Percentiles rank a stretch among this genome's conserved stretches.
phyloP scores from a whole-genome alignment of 2,329 filamentous ascomycete genomes.

The Trichoderma sp. region DNA sequence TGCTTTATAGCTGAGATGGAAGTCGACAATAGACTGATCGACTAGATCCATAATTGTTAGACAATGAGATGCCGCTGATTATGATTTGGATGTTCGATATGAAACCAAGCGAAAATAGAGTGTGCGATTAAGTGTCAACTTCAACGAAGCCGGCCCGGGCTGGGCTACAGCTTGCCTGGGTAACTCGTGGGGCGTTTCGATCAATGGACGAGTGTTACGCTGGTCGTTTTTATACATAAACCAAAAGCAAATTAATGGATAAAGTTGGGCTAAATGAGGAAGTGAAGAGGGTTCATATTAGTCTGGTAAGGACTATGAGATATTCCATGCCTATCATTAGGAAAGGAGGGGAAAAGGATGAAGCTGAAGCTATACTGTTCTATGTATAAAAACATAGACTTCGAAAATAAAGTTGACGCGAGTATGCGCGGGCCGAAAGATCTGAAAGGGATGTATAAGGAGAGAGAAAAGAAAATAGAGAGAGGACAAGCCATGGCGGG shows the following conservation, averaged over 20 bases:
- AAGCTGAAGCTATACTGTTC: neutral
- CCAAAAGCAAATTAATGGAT: too few relatives aligned
- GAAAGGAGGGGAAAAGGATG: neutral
- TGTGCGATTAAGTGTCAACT: neutral
- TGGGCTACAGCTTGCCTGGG: too few relatives aligned
- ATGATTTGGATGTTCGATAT: neutral
- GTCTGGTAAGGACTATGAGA: too few relatives aligned
- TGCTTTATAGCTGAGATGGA: neutral
- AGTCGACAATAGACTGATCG: conserved; percentile 8
- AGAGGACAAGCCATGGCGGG: neutral
- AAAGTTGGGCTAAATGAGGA: too few relatives aligned
- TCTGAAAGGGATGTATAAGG: too few relatives aligned
- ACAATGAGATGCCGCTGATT: neutral
- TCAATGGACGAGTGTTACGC: too few relatives aligned
- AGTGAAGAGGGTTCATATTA: too few relatives aligned
- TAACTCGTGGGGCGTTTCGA: too few relatives aligned
- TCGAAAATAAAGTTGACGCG: neutral
- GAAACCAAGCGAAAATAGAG: neutral
- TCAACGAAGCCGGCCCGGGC: neutral
- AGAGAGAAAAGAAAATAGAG: neutral
- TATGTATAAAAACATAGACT: neutral
- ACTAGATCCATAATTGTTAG: neutral
- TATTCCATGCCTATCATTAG: neutral
- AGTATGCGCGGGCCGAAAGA: conserved; percentile 1
- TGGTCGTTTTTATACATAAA: too few relatives aligned